phyloP scores from a whole-genome alignment of 2,329 filamentous ascomycete genomes.

The Cryphonectria carpinicola region DNA sequence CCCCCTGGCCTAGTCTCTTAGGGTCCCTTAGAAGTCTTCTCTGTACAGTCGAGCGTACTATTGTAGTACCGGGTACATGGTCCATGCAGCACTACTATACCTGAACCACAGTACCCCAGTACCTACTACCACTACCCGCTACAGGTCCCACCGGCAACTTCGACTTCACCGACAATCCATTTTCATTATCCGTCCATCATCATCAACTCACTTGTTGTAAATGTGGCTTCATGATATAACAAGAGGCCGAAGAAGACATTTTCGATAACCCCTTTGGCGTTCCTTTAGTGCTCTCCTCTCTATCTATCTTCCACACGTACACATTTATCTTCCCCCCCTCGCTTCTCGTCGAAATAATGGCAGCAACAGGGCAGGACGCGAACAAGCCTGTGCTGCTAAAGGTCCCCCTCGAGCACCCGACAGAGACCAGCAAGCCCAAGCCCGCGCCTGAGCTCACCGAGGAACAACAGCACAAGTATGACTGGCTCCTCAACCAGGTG shows the following conservation, averaged over 20 bases:
- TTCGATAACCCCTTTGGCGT: neutral
- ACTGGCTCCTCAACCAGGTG: conserved; percentile 71
- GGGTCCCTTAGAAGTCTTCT: neutral
- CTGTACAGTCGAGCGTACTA: neutral
- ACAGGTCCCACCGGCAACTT: neutral
- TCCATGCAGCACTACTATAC: neutral
- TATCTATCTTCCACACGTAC: neutral
- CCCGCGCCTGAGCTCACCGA: conserved; percentile 65
- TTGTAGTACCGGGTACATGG: neutral
- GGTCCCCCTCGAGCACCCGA: conserved; percentile 63
- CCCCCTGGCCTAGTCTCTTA: neutral
- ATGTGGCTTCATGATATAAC: neutral
- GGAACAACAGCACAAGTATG: conserved; percentile 84
- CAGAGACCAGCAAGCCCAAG: conserved; percentile 60
- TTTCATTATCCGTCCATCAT: neutral
- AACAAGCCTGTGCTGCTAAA: conserved; percentile 36
- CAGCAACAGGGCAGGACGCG: conserved; percentile 4
- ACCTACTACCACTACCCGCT: neutral
- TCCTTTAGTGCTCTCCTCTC: neutral
- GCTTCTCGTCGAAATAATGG: conserved; percentile 3
- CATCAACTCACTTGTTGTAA: neutral
- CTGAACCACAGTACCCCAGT: neutral
- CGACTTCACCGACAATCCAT: conserved; percentile 11
- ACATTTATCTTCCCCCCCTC: neutral
- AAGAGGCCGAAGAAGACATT: neutral